phyloP scores from a whole-genome alignment of 805 yeast species.

The Teunomyces lycoperdinae region DNA sequence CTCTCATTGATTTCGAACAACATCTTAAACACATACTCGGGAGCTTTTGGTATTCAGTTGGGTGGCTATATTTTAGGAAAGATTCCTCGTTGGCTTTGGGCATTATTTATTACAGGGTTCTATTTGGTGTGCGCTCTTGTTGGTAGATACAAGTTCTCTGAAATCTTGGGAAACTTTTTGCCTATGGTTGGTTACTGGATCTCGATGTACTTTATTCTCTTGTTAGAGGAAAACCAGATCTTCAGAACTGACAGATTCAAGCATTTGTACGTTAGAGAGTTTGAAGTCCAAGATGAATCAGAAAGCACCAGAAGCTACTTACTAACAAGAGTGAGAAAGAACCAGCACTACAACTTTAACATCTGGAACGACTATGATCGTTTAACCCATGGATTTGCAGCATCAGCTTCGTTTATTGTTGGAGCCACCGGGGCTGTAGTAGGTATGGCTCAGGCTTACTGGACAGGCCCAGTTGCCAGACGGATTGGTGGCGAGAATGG shows the following conservation, averaged over 20 bases:
- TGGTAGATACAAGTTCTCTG: conserved; percentile 31
- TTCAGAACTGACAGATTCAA: conserved; percentile 36
- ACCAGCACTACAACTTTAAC: conserved; percentile 62
- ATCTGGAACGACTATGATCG: conserved; percentile 64
- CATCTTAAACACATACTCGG: conserved; percentile 35
- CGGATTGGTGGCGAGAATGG: conserved; percentile 54
- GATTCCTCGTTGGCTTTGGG: conserved; percentile 40
- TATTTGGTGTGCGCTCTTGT: conserved; percentile 31
- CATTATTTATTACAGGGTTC: conserved; percentile 28
- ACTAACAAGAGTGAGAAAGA: background rate
- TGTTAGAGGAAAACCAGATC: conserved; percentile 34
- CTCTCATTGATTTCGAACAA: conserved; percentile 35
- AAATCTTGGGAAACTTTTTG: conserved; percentile 35
- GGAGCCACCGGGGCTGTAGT: conserved; percentile 83
- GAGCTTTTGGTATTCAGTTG: conserved; percentile 33
- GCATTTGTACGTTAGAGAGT: conserved; percentile 32
- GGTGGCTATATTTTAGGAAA: conserved; percentile 24
- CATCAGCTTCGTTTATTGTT: conserved; percentile 57
- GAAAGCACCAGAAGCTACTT: background rate
- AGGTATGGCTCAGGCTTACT: conserved; percentile 87
- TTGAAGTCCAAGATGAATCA: conserved; percentile 14
- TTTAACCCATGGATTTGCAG: conserved; percentile 71
- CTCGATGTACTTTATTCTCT: conserved; percentile 33
- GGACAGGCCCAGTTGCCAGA: conserved; percentile 71
- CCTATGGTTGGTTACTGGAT: conserved; percentile 45